Evolutionary conservation across 1,284 basidiomycete species (phyloP).

Genomic region (Puccinia brachypodii): DNA sequence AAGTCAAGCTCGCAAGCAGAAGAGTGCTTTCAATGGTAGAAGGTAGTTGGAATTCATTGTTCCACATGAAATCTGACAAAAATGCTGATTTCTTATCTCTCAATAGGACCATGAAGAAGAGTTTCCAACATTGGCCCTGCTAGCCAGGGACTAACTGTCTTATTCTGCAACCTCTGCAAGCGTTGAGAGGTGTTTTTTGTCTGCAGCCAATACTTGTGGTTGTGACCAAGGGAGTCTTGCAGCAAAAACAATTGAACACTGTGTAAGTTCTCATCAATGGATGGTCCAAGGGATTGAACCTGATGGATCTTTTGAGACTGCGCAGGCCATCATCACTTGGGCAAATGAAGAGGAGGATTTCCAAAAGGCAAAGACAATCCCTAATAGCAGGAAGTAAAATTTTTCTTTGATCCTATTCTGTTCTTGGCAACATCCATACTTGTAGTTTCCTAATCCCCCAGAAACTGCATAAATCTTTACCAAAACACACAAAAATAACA

Average conservation of each 20-base stretch:
- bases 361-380: too few species aligned
- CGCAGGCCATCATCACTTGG: not conserved
- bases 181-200: constrained; percentile 1
- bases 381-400: too few species aligned
- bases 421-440: too few species aligned
- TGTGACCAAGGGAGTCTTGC: not conserved
- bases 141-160: not conserved
- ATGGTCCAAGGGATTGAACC: not conserved
- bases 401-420: too few species aligned
- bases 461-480: too few species aligned
- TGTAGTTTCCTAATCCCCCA: not conserved
- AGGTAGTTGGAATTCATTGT: not conserved
- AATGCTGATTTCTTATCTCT: not conserved
- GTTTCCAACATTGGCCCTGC: not conserved
- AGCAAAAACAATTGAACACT: not conserved
- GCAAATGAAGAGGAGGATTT: not conserved
- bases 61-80: not conserved
- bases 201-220: not conserved
- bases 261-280: constrained; percentile 8
- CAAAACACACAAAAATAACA: not conserved
- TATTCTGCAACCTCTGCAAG: not conserved
- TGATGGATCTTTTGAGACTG: not conserved
- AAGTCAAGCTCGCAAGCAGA: not conserved
- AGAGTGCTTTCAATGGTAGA: not conserved
- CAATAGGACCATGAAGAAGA: not conserved